Percentiles rank a stretch among this genome's conserved stretches.
Evolutionary conservation across 1,284 basidiomycete species (phyloP).

Genomic region (Tilletia setariae): DNA sequence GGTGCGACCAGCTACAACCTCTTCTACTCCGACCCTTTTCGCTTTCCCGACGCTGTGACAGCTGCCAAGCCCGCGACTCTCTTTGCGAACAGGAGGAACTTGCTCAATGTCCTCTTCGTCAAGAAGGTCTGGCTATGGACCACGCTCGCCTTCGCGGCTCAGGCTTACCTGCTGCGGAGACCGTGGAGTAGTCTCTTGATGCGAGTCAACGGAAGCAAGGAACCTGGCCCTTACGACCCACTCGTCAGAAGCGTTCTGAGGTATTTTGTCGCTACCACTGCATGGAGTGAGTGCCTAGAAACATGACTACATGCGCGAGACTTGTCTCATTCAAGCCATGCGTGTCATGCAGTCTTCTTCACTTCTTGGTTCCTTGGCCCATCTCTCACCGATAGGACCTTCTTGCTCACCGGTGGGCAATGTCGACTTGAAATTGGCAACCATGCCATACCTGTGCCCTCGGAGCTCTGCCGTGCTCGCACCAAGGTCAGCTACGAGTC

Average conservation of each 20-base stretch:
- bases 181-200: conserved; percentile 19
- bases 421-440: conserved; percentile 57
- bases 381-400: conserved; percentile 71
- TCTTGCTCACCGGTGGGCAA: conserved; percentile 72
- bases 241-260: conserved; percentile 57
- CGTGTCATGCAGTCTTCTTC: conserved; percentile 34
- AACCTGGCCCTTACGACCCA: conserved; percentile 1
- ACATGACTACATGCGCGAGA: too few species aligned
- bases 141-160: conserved; percentile 29
- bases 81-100: conserved; percentile 77
- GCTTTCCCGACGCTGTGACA: conserved; percentile 25
- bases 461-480: conserved; percentile 25
- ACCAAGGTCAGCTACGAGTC: conserved; percentile 62
- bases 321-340: neutral
- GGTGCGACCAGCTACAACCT: conserved; percentile 54
- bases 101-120: conserved; percentile 80
- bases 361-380: conserved; percentile 91
- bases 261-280: conserved; percentile 66
- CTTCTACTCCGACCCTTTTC: conserved; percentile 60
- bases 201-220: neutral
- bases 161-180: conserved; percentile 22
- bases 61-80: conserved; percentile 28
- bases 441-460: neutral
- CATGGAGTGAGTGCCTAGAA: conserved; percentile 66
- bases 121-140: conserved; percentile 93